These are phyloP conservation scores for Pelargonium myrrhifolium DNA, from an alignment of 441 rosid genomes.

Conservation along the genomic window DNA sequence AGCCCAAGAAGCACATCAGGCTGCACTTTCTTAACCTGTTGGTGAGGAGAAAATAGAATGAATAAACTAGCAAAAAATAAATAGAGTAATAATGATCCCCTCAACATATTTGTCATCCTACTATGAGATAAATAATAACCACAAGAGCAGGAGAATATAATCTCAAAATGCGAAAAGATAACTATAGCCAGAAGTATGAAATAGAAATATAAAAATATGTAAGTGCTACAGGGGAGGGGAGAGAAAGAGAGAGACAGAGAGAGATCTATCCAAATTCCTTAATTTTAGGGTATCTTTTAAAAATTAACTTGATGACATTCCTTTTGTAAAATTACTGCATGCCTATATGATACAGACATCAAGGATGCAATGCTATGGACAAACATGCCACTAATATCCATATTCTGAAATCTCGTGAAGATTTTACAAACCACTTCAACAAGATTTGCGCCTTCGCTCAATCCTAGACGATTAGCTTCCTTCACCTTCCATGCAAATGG, in stretches of 20 bases:
- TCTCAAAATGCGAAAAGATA: neutral
- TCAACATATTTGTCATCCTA: neutral
- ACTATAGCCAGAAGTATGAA: neutral
- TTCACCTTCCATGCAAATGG: constrained; percentile 82
- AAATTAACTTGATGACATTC: no score
- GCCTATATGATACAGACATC: neutral
- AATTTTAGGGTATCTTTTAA: no score
- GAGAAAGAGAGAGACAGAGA: no score
- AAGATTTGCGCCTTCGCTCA: constrained; percentile 84
- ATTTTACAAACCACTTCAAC: constrained; percentile 79
- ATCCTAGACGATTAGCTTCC: constrained; percentile 81
- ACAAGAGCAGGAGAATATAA: no score
- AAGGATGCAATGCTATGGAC: neutral
- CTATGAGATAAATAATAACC: neutral
- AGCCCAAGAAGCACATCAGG: constrained; percentile 98
- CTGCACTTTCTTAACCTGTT: constrained; percentile 83
- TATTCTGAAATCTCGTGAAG: constrained; percentile 2
- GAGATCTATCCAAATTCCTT: no score
- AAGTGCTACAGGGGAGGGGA: no score
- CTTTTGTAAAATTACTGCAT: no score
- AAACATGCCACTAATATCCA: neutral
- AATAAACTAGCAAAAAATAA: neutral
- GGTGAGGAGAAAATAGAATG: constrained; percentile 4
- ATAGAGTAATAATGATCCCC: neutral
- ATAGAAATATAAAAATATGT: no score